Percentiles rank a stretch among this genome's conserved stretches.
phyloP scores from a whole-genome alignment of 2,329 filamentous ascomycete genomes.

The Graphilbum sp. region DNA sequence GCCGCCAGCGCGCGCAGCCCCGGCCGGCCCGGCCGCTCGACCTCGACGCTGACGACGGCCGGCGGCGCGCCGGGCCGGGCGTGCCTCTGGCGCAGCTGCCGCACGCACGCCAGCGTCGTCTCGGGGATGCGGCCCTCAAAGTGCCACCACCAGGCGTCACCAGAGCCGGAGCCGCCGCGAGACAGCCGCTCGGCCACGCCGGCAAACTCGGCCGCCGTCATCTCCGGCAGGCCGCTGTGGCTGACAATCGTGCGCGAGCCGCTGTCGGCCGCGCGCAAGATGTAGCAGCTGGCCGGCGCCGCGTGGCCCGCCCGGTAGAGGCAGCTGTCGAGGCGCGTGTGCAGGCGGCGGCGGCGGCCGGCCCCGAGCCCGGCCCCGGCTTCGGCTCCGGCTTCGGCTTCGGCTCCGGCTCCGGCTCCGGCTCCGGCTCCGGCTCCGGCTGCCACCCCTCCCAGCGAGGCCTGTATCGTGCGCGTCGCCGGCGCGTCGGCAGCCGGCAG shows the following conservation, averaged over 20 bases:
- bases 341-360: no score
- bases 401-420: neutral
- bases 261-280: conserved; percentile 42
- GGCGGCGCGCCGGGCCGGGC: conserved; percentile 12
- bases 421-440: neutral
- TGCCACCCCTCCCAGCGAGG: conserved; percentile 28
- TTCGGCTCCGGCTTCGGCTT: neutral
- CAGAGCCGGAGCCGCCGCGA: conserved; percentile 13
- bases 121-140: conserved; percentile 57
- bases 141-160: conserved; percentile 42
- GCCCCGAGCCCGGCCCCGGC: no score
- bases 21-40: conserved; percentile 50
- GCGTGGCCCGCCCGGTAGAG: conserved; percentile 37
- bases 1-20: conserved; percentile 43
- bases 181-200: conserved; percentile 22
- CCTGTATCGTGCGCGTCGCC: conserved; percentile 32
- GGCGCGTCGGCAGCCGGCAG: conserved; percentile 37
- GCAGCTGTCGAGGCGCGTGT: conserved; percentile 28
- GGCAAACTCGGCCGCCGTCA: conserved; percentile 46
- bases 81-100: conserved; percentile 23
- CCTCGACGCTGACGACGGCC: conserved; percentile 47
- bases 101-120: conserved; percentile 42
- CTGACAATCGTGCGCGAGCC: conserved; percentile 56
- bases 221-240: conserved; percentile 50
- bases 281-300: conserved; percentile 51